Evolutionary conservation across 176 grass and related monocot genomes (phyloP), one percentile per base, ranked within the genome.

Genomic region (Otatea glauca): DNA sequence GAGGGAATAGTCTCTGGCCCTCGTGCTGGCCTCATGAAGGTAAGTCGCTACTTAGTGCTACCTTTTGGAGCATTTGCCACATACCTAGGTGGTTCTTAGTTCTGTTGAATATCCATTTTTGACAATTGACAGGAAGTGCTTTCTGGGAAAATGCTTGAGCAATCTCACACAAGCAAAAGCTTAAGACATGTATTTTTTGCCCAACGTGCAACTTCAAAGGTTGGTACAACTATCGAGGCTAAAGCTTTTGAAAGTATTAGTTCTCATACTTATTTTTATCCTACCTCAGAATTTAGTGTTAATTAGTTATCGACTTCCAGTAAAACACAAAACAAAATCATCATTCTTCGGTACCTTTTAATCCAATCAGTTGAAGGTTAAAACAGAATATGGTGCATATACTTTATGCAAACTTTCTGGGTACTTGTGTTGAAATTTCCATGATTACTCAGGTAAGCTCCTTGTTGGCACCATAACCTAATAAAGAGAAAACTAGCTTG

Each of bases 181-280:
- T 88, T 95, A 79, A 63, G 90, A 49, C 91, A 98, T 90, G 55
- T 95, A 16, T 90, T 98, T 80, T 95, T 98, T 29, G 76, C 91
- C 20, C 96, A 98, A 82, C 96, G 89, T 81, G 92, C 90, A 62
- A 89, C 96, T 76, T 90, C 96, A 74, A 98, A 95, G 96, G 96
- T 98, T 81, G 41, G 48, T 82, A 63, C 11, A 92, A 18, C 55
- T 24, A 34, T 2, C 1, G 12, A 72, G 20, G 15, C 61, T 86
- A 80, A 68, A 68, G 51, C 39, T 56, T 80, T 24, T 48, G 8
- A 47, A 64, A 23, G 42, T 72, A 34, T 4, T 72, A 6, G 58
- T 24, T 25, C 75, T 18, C 21, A 44, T 77, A 27, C 55, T 62
- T 27, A 37, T 7, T 61, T 61, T 41, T 62, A 43, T 62, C 7